Conservation (phyloP, 108 stramenopile genomes). For the Nitzschia palea region DNA sequence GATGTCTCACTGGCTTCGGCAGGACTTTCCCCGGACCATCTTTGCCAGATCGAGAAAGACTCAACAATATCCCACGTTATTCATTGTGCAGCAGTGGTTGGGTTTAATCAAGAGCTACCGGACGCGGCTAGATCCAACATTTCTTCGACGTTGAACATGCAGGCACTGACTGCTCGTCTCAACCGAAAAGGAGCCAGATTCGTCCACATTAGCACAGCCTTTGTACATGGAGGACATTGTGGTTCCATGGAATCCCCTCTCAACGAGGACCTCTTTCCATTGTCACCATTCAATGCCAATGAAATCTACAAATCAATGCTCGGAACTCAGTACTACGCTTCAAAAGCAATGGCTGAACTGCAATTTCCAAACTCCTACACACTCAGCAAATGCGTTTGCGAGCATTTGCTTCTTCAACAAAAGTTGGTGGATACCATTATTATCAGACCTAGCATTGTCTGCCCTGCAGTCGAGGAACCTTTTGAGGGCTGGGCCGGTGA, state of each 20-base stretch:
- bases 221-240: conserved; percentile 76
- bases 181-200: conserved; percentile 50
- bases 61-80: conserved; percentile 69
- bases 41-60: conserved; percentile 26
- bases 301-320: conserved; percentile 81
- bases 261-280: conserved; percentile 51
- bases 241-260: conserved; percentile 62
- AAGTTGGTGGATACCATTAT: conserved; percentile 59
- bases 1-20: conserved; percentile 62
- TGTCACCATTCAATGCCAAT: conserved; percentile 59
- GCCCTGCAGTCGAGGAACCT: conserved; percentile 73
- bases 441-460: conserved; percentile 86
- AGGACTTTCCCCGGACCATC: conserved; percentile 47
- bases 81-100: conserved; percentile 86
- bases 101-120: conserved; percentile 73
- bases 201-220: conserved; percentile 87
- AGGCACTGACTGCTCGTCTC: conserved; percentile 47
- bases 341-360: conserved; percentile 76
- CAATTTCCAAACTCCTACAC: conserved; percentile 86
- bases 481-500: conserved; percentile 85
- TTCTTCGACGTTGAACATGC: conserved; percentile 70
- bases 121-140: conserved; percentile 81
- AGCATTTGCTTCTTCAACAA: conserved; percentile 63
- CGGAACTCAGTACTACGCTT: conserved; percentile 69
- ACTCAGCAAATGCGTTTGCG: conserved; percentile 87